phyloP scores from a whole-genome alignment of 768 basidiomycete species.

The Naganishia vishniacii region DNA sequence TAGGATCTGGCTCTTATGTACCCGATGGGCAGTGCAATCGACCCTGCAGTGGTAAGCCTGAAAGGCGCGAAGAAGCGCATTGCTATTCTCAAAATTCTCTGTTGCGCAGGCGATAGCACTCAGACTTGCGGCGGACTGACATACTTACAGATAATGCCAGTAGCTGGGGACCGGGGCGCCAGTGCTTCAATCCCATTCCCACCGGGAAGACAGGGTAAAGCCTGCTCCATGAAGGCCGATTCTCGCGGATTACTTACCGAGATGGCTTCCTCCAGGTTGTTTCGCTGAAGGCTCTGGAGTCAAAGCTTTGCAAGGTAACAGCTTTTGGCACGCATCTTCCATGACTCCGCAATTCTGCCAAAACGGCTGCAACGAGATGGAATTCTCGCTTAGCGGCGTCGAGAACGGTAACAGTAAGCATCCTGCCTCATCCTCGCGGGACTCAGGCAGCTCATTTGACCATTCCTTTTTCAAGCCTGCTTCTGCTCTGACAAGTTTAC shows the following conservation, averaged over 20 bases:
- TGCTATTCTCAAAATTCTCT: constrained; percentile 29
- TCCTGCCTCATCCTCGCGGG: neutral
- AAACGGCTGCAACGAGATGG: constrained; percentile 30
- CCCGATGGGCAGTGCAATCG: constrained; percentile 34
- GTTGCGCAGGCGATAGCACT: constrained; percentile 34
- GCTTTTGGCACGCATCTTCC: neutral
- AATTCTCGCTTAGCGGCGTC: constrained; percentile 23
- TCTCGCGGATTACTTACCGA: constrained; percentile 19
- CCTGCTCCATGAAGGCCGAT: constrained; percentile 13
- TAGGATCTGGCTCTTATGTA: constrained; percentile 23
- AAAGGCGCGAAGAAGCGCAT: constrained; percentile 24
- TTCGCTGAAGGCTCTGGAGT: constrained; percentile 28
- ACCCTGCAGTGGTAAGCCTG: constrained; percentile 29
- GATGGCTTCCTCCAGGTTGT: constrained; percentile 32
- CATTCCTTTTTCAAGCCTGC: constrained; percentile 18
- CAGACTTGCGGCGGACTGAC: constrained; percentile 36
- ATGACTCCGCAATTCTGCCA: constrained; percentile 32
- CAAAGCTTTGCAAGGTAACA: constrained; percentile 10
- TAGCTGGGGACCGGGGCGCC: neutral
- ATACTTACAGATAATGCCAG: constrained; percentile 1
- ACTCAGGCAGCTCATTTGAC: too few relatives aligned
- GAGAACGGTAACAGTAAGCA: constrained; percentile 12
- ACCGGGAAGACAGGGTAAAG: constrained; percentile 31
- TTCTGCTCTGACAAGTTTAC: constrained; percentile 22
- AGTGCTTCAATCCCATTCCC: neutral